Base-by-base conservation (phyloP, 495 filamentous ascomycete species). In the Hypoxylon subgilvum region DNA sequence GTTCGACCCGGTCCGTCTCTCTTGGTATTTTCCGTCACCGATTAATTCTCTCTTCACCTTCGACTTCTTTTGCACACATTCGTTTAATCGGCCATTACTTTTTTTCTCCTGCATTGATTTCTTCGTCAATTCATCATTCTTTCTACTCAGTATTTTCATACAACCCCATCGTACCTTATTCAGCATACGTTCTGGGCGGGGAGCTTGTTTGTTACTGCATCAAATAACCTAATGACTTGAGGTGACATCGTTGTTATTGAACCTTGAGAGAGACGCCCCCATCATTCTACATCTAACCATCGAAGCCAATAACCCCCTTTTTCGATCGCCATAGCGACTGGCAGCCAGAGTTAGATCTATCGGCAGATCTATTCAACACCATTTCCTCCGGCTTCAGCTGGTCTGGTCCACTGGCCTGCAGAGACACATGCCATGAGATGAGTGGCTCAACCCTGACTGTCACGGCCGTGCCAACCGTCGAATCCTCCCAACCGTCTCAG, bases 341-440 rank as follows among this genome's bases (percentile, higher is more conserved):
- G 45, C 31, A 32, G 47, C 31, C 21, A 64, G 54, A 64, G 58
- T 53, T 57, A 46, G 54, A 64, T 64, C 60, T 57, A 46, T 21
- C 25, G 57, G 19, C 57, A 48, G 60, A 57, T 63, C 60, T 63
- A 35, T 42, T 38, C 42, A 40, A 12, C 51, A 27, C 18, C 28
- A 49, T 44, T 54, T 4, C 34, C 21, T 51, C 51, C 47, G 39
- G 57, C 56, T 54, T 61, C 49, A 49, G 54, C 55, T 64, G 45
- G 51, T 36, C 56, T 61, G 56, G 46, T 61, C 61, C 61, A 65
- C 61, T 40, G 18, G 42, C 31, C 49, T 65, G 50, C 50, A 56
- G 35, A 54, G 53, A 53, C 49, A 60, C 66, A 44, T 66, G 75
- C 70, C 71, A 77, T 78, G 76, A 71, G 65, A 80, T 80, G 78